Base-by-base conservation (phyloP, 129 eudicot genomes). In the Lactuca saligna region DNA sequence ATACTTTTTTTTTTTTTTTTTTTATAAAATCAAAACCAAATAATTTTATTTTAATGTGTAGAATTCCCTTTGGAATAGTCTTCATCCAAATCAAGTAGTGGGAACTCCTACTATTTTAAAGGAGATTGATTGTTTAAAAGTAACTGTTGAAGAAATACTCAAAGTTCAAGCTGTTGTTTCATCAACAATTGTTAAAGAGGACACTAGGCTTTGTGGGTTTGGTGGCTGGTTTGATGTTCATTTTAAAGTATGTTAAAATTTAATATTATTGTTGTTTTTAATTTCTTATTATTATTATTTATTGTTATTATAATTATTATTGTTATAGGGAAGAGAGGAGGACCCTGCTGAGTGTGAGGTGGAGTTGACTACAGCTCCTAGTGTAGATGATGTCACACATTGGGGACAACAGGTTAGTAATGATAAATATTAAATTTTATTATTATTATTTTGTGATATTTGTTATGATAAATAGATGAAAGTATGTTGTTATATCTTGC, bases 201-300 rank as follows among this genome's bases (percentile, higher is more conserved):
- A 87, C 48, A 70, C 91, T 1, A 75, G 89, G 71, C 75, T 94
- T 49, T 83, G 91, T 66, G 99, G 99, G 32, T 89, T 85, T 70
- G 80, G 79, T 73, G 99, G 99, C 63, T 94, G 99, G 99, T 94
- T 94, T 79, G 99, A 94, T 78, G 99, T 94, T 72, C 96, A 90
- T 80, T 94, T 94, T 81, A 86, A 83, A 44, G 99, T 94, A 60
- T 85, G 97, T 85, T 29, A 44, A 0, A 0, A 25, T 15, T 10
- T 49, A 46, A 11, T 49, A 29, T 4, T 5, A 44, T 16, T 55
- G 42, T 37, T 33, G 2, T 2, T 71, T 68, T 6, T 44, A 25
- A 0, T 61, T 35, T 12, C 4, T 66, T n/a, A 57, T 0, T 41
- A 5, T 25, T 25, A 25, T 25, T 25, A 25, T 25, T 25, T 25